A percentile compares a stretch with the other conserved stretches of the same genome.
phyloP scores from a whole-genome alignment of 2,329 filamentous ascomycete genomes.

The Neofusicoccum parvum region DNA sequence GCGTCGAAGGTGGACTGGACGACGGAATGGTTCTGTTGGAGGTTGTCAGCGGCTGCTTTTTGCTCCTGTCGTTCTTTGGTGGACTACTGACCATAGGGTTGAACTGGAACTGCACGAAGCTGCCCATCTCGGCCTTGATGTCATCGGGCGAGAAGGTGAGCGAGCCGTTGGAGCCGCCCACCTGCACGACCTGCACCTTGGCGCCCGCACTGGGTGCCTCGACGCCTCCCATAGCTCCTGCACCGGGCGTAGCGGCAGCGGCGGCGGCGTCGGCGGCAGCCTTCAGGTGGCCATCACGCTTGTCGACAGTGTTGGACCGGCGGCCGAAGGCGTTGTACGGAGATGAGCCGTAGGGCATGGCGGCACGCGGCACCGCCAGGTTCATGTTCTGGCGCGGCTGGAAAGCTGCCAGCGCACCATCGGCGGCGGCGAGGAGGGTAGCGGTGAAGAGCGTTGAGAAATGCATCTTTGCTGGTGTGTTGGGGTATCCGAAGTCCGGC shows the following conservation, averaged over 20 bases:
- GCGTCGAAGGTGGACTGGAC: slow-evolving; percentile 74
- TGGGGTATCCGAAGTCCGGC: not conserved
- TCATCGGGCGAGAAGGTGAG: slow-evolving; percentile 68
- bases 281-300: not conserved
- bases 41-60: too few relatives aligned
- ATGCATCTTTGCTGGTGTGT: slow-evolving; percentile 1
- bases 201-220: not conserved
- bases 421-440: not conserved
- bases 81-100: slow-evolving; percentile 33
- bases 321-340: slow-evolving; percentile 4
- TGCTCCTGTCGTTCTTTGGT: slow-evolving; percentile 27
- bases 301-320: not conserved
- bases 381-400: slow-evolving; percentile 6
- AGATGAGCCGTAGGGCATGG: slow-evolving; percentile 1
- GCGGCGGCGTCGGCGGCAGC: not conserved
- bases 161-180: slow-evolving; percentile 56
- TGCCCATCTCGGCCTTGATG: slow-evolving; percentile 64
- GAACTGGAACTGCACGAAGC: slow-evolving; percentile 58
- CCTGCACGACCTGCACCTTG: slow-evolving; percentile 65
- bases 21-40: slow-evolving; percentile 69
- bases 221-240: not conserved
- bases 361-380: slow-evolving; percentile 16
- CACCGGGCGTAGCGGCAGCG: not conserved
- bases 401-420: slow-evolving; percentile 5
- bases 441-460: slow-evolving; percentile 8